Base-by-base conservation (phyloP, 2,329 filamentous ascomycete genomes). In the Fusarium solani-melongenae region DNA sequence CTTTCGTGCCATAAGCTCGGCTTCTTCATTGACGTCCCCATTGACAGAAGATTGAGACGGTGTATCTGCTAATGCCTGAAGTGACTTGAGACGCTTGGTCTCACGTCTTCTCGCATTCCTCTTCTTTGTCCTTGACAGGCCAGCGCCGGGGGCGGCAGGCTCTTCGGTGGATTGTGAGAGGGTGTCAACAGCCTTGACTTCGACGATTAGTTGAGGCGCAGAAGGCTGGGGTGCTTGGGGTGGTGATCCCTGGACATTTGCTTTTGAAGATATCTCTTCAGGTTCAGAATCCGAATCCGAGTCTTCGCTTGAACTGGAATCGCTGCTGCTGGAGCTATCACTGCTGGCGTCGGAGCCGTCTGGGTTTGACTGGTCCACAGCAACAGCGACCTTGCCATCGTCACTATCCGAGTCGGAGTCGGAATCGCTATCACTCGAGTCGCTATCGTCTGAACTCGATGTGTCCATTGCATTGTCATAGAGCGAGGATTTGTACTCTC, bases 101-200 rank as follows among this genome's bases (percentile, higher is more conserved):
- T 81, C 79, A 36, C 85, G 84, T 49, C 88, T 83, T 31, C 88
- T 83, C 10, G 84, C 84, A 69, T 90, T 90, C 7, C 88, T 84
- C 68, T 84, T 87, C 72, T 86, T 85, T 0, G 88, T 90, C 36
- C 75, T 81, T 0, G 80, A 78, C 58, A 86, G 78, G 2, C 86
- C 85, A 17, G 77, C 69, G 2, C 80, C 81, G 7, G 84, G 82
- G 5, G 79, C 79, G 10, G 71, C 79, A 11, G 71, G 63, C 8
- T 49, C 69, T n/a, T 74, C 33, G 11, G 24, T 20, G 5, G 66
- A 20, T n/a, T 67, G 57, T 6, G 55, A 15, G 22, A 57, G 44
- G 38, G 69, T 17, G 33, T 66, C 33, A 12, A 58, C 6, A 6
- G 70, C 53, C 51, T 66, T 46, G 22, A 33, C 57, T 22, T 64